Evolutionary conservation across 192 early-diverging fungal species (phyloP), one percentile per base, ranked within the genome.

Genomic region (Entophlyctis luteolus): DNA sequence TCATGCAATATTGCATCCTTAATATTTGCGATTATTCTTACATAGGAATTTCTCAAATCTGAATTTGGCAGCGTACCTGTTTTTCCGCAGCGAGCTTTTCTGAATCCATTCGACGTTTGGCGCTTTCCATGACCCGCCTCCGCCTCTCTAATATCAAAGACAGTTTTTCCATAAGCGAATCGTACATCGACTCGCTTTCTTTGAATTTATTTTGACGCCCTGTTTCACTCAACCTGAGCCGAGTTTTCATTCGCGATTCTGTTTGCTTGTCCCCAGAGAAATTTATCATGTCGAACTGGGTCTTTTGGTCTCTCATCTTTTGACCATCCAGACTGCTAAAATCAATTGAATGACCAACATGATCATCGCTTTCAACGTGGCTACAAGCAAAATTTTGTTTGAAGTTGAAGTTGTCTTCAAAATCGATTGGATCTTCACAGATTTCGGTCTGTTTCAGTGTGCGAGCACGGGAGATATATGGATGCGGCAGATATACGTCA

Each of bases 361-460:
- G 16, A 10, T 8, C 49, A 8, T 8, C 23, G 49, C 28, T 27
- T 52, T 8, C 54, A 31, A 33, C 28, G 31, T 63, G 60, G 14
- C 16, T 20, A 18, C 27, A n/a, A 4, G 60, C 42, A 49, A 63
- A 63, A 25, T 63, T 70, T 25, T 62, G 48, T 20, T 35, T 46
- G 36, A 70, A 52, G 39, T 70, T 57, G 52, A 70, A 70, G 28
- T 46, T 39, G 33, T 83, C 81, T 33, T 78, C 74, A 59, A 83
- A 80, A 12, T 62, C 68, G n/a, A 83, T 35, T 2, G 76, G 68
- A 22, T 35, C 28, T 55, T 81, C 79, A 33, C 47, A 36, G 4
- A 31, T n/a, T 5, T 0, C 18, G 14, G 54, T 57, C 20, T 27
- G 23, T 3, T 50, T 27, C 32, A 72, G 20, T n/a, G 54, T 29